Base-by-base conservation (phyloP, 176 grass and related monocot species). In the Thalia dealbata region DNA sequence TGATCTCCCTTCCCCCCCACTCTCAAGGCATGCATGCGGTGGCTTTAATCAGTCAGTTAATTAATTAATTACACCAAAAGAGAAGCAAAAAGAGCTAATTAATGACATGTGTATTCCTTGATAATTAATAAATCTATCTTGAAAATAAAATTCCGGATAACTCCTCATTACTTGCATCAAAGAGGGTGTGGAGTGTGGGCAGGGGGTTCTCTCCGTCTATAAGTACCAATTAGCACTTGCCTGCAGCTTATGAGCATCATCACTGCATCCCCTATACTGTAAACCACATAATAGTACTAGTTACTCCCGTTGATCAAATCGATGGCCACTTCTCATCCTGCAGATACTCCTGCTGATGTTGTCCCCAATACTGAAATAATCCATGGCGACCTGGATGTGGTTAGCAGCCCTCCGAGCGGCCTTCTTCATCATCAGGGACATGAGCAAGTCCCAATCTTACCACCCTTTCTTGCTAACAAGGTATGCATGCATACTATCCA, bases 391-490 rank as follows among this genome's bases (percentile, higher is more conserved):
- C 4, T 38, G 32, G 18, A 96, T 77, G 70, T 87, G 71, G 76
- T 73, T 50, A 79, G 68, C 62, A 67, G 11, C 71, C 44, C 62
- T 50, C 67, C 86, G 29, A 58, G 21, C 4, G 32, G 32, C 4
- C 32, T 38, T n/a, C 21, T 22, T 58, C 21, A 7, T 58, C 54
- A 58, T n/a, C 54, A 58, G 19, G n/a, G n/a, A n/a, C 45, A 87
- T 22, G 75, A 75, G 0, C 85, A 86, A 44, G 50, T 86, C 75
- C 83, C n/a, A n/a, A n/a, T 91, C 86, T 38, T 38, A 1, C 92
- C 92, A 61, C 88, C 92, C 4, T 83, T 86, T 63, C 88, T 96
- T 72, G 75, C 81, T 48, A 96, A 86, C 83, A 96, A 96, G 80
- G 92, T 96, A 58, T 44, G 4, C 21, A 10, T 43, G 0, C 75